These are phyloP conservation scores for Tinospora cordifolia DNA, from an alignment of 164 flowering plant genomes.

Conservation along the genomic window DNA sequence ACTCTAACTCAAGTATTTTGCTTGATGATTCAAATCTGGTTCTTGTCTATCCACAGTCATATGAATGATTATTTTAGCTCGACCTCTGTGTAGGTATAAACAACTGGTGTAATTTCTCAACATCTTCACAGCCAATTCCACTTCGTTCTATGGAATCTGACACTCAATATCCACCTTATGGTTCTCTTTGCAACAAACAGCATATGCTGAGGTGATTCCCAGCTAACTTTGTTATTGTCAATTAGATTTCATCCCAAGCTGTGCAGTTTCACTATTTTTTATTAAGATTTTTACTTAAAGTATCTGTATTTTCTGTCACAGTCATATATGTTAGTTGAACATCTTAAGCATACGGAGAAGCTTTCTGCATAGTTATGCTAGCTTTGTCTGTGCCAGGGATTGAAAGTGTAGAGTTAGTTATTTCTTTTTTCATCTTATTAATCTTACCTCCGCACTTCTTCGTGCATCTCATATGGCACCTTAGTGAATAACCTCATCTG, in stretches of 20 bases:
- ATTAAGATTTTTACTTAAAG: not conserved
- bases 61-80: not conserved
- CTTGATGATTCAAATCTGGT: not conserved
- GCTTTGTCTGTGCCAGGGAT: not conserved
- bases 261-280: not conserved
- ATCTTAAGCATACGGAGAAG: not conserved
- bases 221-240: not conserved
- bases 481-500: not conserved
- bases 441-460: not conserved
- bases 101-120: constrained; percentile 21
- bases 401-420: not conserved
- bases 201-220: constrained; percentile 29
- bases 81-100: constrained; percentile 22
- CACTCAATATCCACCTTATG: constrained; percentile 16
- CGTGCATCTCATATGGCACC: not conserved
- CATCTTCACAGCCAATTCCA: constrained; percentile 17
- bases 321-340: not conserved
- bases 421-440: not conserved
- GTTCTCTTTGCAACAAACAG: constrained; percentile 16
- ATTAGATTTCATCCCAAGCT: not conserved
- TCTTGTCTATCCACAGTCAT: not conserved
- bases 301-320: not conserved
- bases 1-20: not conserved
- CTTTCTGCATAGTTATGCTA: not conserved
- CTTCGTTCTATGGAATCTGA: constrained; percentile 21